A percentile compares a stretch with the other conserved stretches of the same genome.
Conservation (phyloP, 2,329 filamentous ascomycete genomes). For the Colletotrichum tabaci region DNA sequence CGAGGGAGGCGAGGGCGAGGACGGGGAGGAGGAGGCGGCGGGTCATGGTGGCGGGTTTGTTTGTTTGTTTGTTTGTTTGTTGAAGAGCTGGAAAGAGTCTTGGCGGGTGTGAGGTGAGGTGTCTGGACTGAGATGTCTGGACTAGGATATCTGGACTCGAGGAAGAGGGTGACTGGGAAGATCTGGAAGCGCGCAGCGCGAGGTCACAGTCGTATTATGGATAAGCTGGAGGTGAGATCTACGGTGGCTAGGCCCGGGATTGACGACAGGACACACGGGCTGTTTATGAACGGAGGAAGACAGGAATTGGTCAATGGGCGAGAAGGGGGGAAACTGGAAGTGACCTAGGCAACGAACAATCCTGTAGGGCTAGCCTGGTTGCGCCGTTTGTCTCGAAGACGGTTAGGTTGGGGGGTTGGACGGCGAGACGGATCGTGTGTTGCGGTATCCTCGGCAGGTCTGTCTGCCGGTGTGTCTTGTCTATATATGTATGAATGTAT, state of each 20-base stretch:
- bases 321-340: neutral
- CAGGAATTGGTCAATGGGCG: slow-evolving; percentile 10
- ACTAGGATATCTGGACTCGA: too few species aligned
- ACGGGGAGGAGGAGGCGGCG: slow-evolving; percentile 50
- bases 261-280: neutral
- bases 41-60: slow-evolving; percentile 36
- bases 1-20: slow-evolving; percentile 55
- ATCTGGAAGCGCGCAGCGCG: neutral
- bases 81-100: neutral
- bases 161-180: neutral
- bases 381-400: slow-evolving; percentile 3
- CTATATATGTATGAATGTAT: too few species aligned
- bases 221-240: neutral
- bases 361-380: slow-evolving; percentile 6
- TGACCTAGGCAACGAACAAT: slow-evolving; percentile 4
- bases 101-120: too few species aligned
- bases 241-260: neutral
- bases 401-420: neutral
- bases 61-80: neutral
- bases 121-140: too few species aligned
- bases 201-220: neutral
- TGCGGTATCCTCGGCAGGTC: too few species aligned
- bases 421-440: too few species aligned
- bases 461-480: too few species aligned
- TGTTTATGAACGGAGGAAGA: slow-evolving; percentile 24